Evolutionary conservation across 1,284 basidiomycete species (phyloP), one percentile per base, ranked within the genome.

Genomic region (Austroboletus rostrupii): DNA sequence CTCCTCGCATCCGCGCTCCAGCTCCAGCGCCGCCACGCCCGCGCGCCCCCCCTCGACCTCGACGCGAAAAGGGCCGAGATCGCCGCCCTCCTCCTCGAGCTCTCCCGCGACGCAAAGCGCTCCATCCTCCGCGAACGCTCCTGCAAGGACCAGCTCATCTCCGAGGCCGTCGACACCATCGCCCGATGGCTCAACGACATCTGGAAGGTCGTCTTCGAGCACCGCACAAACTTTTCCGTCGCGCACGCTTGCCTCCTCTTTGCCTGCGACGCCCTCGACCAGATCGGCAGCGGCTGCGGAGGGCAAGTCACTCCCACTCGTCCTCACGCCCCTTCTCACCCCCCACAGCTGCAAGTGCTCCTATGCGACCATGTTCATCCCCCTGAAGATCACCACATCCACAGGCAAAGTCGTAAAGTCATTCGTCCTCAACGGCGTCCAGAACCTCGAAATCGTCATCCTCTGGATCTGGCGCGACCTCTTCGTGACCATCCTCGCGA

Each of bases 381-480:
- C 73, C 13, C 56, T 81, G 47, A 58, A 61, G 3, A 73, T 85
- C 53, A 75, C 64, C 43, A 62, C 65, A 39, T 67, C 64, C 29
- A 62, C 67, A 5, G 76, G 76, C 14, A 74, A 73, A 38, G 40
- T 68, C 16, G 60, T 83, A 55, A 82, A 78, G 53, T 66, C 69
- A 0, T 83, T 83, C 54, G 59, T 64, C 16, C 59, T 83, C n/a
- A 65, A 65, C 6, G 81, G 81, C 12, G 72, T 73, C 1, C 69
- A 73, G 21, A 72, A 72, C 38, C 66, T 85, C 31, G 71, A 78
- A 36, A 64, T 62, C n/a, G 70, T 77, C 29, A 53, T 80, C 3
- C 61, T 82, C 19, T 86, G 83, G 80, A 76, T 85, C 42, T 86
- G 83, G 83, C 74, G 84, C 6, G 83, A 85, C 50, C 69, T 84